Percentiles rank a stretch among this genome's conserved stretches.
These are phyloP conservation scores for Sergeia podlipaevii DNA, from an alignment of 208 protist genomes.

Conservation along the genomic window DNA sequence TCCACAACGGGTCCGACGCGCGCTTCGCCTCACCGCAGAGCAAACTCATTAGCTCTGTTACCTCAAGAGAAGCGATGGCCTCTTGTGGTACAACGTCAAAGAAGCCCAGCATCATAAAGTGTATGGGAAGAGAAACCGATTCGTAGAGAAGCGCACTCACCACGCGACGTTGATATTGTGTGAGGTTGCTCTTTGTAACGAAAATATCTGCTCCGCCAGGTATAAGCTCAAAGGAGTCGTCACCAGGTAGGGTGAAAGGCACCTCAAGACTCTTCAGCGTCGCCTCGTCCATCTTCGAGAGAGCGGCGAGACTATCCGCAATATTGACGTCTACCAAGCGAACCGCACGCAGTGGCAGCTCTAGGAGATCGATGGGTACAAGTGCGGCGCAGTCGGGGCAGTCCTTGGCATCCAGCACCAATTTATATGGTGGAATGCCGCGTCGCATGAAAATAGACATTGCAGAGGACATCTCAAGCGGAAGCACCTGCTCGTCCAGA, in stretches of 20 bases:
- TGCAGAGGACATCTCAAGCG: constrained; percentile 61
- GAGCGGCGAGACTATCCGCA: constrained; percentile 34
- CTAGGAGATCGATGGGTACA: constrained; percentile 61
- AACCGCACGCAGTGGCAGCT: constrained; percentile 42
- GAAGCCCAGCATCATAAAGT: constrained; percentile 63
- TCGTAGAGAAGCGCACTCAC: constrained; percentile 68
- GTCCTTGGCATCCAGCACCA: constrained; percentile 15
- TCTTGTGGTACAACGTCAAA: constrained; percentile 71
- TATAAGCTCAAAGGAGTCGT: constrained; percentile 62
- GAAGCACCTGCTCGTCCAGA: constrained; percentile 70
- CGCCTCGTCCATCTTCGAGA: constrained; percentile 29
- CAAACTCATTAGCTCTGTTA: constrained; percentile 53
- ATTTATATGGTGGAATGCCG: constrained; percentile 31
- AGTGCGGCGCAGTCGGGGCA: constrained; percentile 22
- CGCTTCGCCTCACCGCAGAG: constrained; percentile 52
- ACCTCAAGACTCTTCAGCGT: constrained; percentile 51
- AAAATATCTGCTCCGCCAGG: constrained; percentile 32
- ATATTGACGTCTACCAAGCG: constrained; percentile 58
- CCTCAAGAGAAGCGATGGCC: constrained; percentile 49
- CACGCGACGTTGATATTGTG: constrained; percentile 55
- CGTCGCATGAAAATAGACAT: constrained; percentile 62
- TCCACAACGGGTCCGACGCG: constrained; percentile 70
- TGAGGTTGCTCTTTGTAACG: constrained; percentile 51
- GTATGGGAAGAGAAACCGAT: constrained; percentile 55
- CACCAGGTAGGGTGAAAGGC: constrained; percentile 82